Evolutionary conservation across 805 yeast genomes (phyloP).

Genomic region (Yarrowia hollandica): DNA sequence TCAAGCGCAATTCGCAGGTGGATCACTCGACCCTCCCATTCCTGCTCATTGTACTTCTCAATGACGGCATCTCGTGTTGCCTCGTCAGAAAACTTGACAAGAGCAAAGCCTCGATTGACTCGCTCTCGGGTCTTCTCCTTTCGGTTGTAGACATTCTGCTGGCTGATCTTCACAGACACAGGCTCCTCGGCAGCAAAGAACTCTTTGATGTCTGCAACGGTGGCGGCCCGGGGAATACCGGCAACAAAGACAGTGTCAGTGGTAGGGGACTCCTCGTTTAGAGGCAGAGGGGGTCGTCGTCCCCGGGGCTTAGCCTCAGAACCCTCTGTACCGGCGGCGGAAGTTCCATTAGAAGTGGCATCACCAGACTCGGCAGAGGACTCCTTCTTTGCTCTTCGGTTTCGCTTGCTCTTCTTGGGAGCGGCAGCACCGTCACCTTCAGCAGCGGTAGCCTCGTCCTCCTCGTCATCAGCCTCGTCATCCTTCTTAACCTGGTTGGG

Average conservation of each 20-base stretch:
- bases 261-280: slow-evolving; percentile 43
- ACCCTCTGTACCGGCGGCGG: slow-evolving; percentile 7
- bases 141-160: slow-evolving; percentile 31
- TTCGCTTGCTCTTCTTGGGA: slow-evolving; percentile 25
- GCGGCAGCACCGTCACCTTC: slow-evolving; percentile 8
- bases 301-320: slow-evolving; percentile 29
- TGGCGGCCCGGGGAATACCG: slow-evolving; percentile 55
- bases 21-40: slow-evolving; percentile 56
- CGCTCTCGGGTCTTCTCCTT: slow-evolving; percentile 31
- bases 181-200: slow-evolving; percentile 46
- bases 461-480: slow-evolving; percentile 17
- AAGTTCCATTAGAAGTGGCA: slow-evolving; percentile 18
- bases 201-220: slow-evolving; percentile 48
- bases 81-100: slow-evolving; percentile 59
- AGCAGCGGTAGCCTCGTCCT: background rate
- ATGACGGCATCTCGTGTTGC: slow-evolving; percentile 72
- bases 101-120: slow-evolving; percentile 46
- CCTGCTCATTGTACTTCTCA: slow-evolving; percentile 64
- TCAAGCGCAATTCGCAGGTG: slow-evolving; percentile 63
- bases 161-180: slow-evolving; percentile 31
- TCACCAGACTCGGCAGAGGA: slow-evolving; percentile 16
- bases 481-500: slow-evolving; percentile 40
- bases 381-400: slow-evolving; percentile 26
- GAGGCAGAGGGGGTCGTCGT: slow-evolving; percentile 29
- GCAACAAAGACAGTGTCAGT: slow-evolving; percentile 61